phyloP scores from a whole-genome alignment of 2,329 filamentous ascomycete species.

The Aureobasidium sp. region DNA sequence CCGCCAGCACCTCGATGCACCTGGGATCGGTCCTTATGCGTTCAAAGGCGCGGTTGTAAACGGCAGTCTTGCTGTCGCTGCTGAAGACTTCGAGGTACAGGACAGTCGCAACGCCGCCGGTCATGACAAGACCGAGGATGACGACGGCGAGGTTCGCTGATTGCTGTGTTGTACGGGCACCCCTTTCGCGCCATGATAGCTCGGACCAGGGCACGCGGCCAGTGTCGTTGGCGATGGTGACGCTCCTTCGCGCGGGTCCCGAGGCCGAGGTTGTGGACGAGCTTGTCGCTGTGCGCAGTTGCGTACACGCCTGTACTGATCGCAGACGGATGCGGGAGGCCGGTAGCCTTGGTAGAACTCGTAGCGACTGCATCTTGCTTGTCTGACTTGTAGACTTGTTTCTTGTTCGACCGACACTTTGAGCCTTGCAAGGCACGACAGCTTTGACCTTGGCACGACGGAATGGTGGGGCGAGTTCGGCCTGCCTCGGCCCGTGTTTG shows the following conservation, averaged over 20 bases:
- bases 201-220: conserved; percentile 73
- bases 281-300: conserved; percentile 17
- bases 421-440: neutral
- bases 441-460: conserved; percentile 1
- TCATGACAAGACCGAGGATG: conserved; percentile 63
- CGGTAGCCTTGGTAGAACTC: neutral
- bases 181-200: conserved; percentile 68
- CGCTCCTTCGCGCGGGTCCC: conserved; percentile 48
- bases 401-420: neutral
- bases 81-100: conserved; percentile 78
- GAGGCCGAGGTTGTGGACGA: conserved; percentile 31
- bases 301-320: neutral
- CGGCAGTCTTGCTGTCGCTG: conserved; percentile 69
- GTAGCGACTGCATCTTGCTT: conserved; percentile 1
- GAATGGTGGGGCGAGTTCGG: neutral
- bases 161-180: conserved; percentile 77
- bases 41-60: conserved; percentile 81
- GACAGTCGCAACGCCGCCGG: conserved; percentile 67
- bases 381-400: neutral
- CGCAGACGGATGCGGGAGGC: neutral
- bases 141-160: conserved; percentile 80
- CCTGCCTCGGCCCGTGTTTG: neutral
- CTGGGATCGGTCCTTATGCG: conserved; percentile 63
- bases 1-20: conserved; percentile 66
- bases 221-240: conserved; percentile 81